Percentiles rank a stretch among this genome's conserved stretches.
Conservation (phyloP, 495 filamentous ascomycete species). For the Neurospora pannonica region DNA sequence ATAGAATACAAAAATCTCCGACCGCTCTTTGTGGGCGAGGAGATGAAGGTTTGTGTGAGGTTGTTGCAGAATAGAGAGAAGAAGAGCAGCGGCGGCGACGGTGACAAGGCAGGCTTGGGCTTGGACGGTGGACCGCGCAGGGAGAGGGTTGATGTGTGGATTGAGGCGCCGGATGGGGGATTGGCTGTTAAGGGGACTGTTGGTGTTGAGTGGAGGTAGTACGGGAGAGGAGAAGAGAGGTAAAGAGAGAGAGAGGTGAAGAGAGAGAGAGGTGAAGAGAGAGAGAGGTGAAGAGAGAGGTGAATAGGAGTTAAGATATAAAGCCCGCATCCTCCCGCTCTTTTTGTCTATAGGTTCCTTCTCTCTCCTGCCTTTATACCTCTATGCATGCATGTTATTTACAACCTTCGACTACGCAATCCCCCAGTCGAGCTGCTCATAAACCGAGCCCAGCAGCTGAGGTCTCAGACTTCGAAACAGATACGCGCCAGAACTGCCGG, state of each 20-base stretch:
- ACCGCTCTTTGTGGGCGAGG: slow-evolving; percentile 66
- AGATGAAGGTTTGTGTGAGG: slow-evolving; percentile 49
- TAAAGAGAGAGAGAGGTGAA: not conserved
- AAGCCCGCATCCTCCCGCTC: not conserved
- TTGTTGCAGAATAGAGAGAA: slow-evolving; percentile 14
- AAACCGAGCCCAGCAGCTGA: not conserved
- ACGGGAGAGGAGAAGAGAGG: not conserved
- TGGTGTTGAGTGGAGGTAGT: not conserved
- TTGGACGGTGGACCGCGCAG: not conserved
- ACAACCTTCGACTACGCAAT: not conserved
- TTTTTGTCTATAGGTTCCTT: too few species aligned
- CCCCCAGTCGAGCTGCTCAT: not conserved
- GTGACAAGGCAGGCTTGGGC: slow-evolving; percentile 2
- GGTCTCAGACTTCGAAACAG: not conserved
- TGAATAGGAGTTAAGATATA: not conserved
- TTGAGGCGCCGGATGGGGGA: slow-evolving; percentile 49
- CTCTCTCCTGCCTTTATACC: not conserved
- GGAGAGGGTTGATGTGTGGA: slow-evolving; percentile 53
- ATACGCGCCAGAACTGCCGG: not conserved
- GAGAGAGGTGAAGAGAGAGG: not conserved
- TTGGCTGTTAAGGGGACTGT: slow-evolving; percentile 49
- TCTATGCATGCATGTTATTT: not conserved
- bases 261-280: not conserved
- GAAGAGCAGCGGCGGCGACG: not conserved
- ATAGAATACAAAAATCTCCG: slow-evolving; percentile 78